Base-by-base conservation (phyloP, 2,329 filamentous ascomycete genomes). In the Zarea fungicola region DNA sequence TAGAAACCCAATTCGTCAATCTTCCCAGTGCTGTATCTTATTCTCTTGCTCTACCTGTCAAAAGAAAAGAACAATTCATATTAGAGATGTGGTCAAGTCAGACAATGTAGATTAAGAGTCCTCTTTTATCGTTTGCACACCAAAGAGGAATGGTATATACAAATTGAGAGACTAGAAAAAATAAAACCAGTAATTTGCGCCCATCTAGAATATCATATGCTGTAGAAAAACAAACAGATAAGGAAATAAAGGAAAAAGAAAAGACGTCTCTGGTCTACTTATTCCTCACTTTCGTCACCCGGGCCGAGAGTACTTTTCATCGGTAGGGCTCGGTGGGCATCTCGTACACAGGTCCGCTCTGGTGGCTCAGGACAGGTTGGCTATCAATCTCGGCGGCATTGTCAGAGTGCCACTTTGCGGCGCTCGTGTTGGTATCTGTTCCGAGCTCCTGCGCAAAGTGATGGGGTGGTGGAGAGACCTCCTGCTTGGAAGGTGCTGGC, bases 281-380 rank as follows among this genome's bases (percentile, higher is more conserved):
- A 41, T 41, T 35, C 36, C 32, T 48, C 21, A 21, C 45, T 11
- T n/a, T 40, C 21, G 45, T 29, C 36, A 22, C 34, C 23, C 34
- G 14, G n/a, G 29, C 25, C n/a, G 22, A 11, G 34, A 32, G 14
- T 28, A 32, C 18, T 29, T 16, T 56, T 58, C 60, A 71, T 50
- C 61, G 60, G 54, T 69, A 71, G 25, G 50, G 53, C 54, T 71
- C 62, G 11, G 64, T 55, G 3, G 69, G 65, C 70, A 72, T 72
- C 60, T 72, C 70, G 49, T 68, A 72, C 5, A 72, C 66, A 2
- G 65, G 65, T 2, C 63, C 65, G 31, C 55, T 66, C 54, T 60
- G 63, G 53, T 57, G 64, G 55, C 46, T 57, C 55, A 61, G 54
- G 5, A 68, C 59, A 25, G 65, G 57, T 36, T 64, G 58, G 40